Evolutionary conservation across 2,329 filamentous ascomycete genomes (phyloP), one percentile per base, ranked within the genome.

Genomic region (Pseudogymnoascus sp.): DNA sequence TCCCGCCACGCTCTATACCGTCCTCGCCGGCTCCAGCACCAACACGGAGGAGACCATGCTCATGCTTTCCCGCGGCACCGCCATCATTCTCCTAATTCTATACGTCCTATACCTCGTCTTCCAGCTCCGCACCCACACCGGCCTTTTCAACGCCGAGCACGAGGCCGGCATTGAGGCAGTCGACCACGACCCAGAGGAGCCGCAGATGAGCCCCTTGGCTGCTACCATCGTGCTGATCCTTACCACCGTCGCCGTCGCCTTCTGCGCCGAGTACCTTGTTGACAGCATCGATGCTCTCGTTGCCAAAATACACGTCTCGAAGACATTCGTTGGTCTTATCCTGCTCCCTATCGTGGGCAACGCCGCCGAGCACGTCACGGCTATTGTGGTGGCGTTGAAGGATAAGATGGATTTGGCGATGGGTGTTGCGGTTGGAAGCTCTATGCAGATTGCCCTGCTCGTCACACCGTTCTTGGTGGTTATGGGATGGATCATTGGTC

Each of bases 381-480:
- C 90, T 16, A 87, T 91, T 16, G 87, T 92, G 30, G 89, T 92
- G 25, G 89, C 90, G 0, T 79, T 86, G 66, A 84, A 90, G 74
- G 84, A 92, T 76, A 92, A 88, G 78, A 88, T 88, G 85, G 84
- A 87, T 69, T 76, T 87, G 60, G 86, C 90, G 30, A 90, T 93
- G 78, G 88, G 88, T 42, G 89, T 93, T 60, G 90, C 90, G 28
- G 89, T 93, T 70, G 90, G 90, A 52, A 91, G 87, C 64, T 90
- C 87, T 73, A 86, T 93, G 72, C 90, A 93, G 75, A 93, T 93
- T 69, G 89, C 90, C 22, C 80, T 93, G 52, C 85, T 92, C 49
- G 89, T 93, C 58, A 92, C 90, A 1, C 90, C 90, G 0, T 88
- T 89, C 75, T 79, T 93, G 61, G 90, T 93, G 61, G 85, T 93